phyloP scores from a whole-genome alignment of 1,139 yeast species.

The Yamadazyma kanchanaburiensis region DNA sequence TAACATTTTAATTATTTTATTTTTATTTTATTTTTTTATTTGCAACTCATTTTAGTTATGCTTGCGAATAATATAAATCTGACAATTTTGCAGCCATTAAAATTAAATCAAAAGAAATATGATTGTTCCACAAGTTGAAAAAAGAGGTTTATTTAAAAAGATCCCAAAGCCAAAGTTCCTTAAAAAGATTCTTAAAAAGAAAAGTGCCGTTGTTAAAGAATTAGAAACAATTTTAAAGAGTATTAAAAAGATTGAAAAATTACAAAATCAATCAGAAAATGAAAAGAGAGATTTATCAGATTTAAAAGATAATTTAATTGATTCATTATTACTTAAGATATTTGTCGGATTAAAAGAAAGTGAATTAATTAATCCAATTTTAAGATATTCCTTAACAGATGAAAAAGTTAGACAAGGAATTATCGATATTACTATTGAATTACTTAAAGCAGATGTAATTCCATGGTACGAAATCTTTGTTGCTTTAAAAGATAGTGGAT shows the following conservation, averaged over 20 bases:
- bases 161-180: slow-evolving; percentile 5
- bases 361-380: slow-evolving; percentile 26
- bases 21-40: no score
- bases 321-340: slow-evolving; percentile 20
- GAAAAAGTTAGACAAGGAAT: slow-evolving; percentile 24
- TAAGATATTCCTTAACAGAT: slow-evolving; percentile 28
- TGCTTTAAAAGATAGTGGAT: slow-evolving; percentile 30
- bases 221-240: slow-evolving; percentile 11
- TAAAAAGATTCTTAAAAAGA: slow-evolving; percentile 6
- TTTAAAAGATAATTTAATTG: slow-evolving; percentile 16
- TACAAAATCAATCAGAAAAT: slow-evolving; percentile 7
- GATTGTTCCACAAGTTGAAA: no score
- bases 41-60: no score
- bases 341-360: slow-evolving; percentile 27
- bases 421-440: slow-evolving; percentile 22
- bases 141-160: slow-evolving; percentile 5
- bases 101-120: no score
- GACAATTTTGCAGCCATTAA: no score
- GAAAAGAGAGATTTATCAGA: slow-evolving; percentile 4
- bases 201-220: slow-evolving; percentile 8
- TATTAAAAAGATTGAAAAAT: slow-evolving; percentile 11
- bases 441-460: slow-evolving; percentile 28
- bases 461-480: slow-evolving; percentile 31
- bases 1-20: no score
- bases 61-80: no score